Conservation (phyloP, 2,329 filamentous ascomycete species). For the Penicillium sp. region DNA sequence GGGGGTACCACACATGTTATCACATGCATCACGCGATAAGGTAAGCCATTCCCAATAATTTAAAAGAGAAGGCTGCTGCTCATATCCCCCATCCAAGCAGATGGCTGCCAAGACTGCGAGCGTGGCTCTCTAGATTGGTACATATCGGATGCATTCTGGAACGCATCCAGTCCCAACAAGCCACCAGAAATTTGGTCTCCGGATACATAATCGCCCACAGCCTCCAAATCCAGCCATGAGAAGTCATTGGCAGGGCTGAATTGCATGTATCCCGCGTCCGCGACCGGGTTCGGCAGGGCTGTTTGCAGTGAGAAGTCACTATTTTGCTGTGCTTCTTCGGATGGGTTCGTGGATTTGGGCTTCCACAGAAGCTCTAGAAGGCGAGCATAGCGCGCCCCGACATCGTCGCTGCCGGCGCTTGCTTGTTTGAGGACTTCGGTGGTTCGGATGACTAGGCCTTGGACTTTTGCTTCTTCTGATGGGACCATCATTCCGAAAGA, state of each 20-base stretch:
- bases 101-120: slow-evolving; percentile 39
- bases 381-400: slow-evolving; percentile 62
- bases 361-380: slow-evolving; percentile 63
- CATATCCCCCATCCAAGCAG: slow-evolving; percentile 45
- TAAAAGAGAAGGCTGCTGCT: slow-evolving; percentile 39
- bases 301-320: slow-evolving; percentile 35
- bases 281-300: slow-evolving; percentile 32
- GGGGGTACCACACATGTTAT: background rate
- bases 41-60: background rate
- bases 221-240: slow-evolving; percentile 62
- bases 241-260: slow-evolving; percentile 56
- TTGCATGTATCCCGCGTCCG: slow-evolving; percentile 41
- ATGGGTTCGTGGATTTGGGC: slow-evolving; percentile 33
- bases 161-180: slow-evolving; percentile 38
- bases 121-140: slow-evolving; percentile 34
- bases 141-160: slow-evolving; percentile 33
- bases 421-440: slow-evolving; percentile 61
- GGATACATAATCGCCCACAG: slow-evolving; percentile 58
- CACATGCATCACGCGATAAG: background rate
- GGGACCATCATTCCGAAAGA: slow-evolving; percentile 60
- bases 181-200: slow-evolving; percentile 44
- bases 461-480: slow-evolving; percentile 56
- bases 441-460: slow-evolving; percentile 58
- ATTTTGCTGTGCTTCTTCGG: slow-evolving; percentile 31
- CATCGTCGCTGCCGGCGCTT: slow-evolving; percentile 58